These are phyloP conservation scores for Pseudocercospora macadamiae DNA, from an alignment of 2,329 filamentous ascomycete genomes.

Conservation along the genomic window DNA sequence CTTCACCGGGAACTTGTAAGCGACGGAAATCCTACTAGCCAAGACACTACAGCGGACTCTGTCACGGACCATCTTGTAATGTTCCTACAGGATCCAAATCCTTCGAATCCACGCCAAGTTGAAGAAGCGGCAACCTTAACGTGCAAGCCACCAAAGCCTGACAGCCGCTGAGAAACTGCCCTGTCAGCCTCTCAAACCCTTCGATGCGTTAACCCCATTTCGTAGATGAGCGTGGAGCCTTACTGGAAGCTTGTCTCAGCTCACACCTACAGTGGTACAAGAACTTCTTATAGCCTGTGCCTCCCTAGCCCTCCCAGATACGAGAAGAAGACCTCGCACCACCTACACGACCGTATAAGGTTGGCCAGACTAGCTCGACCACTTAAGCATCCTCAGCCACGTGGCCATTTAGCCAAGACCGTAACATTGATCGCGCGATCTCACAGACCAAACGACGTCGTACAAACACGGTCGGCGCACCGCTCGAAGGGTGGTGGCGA, in stretches of 20 bases:
- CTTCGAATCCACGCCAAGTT: slow-evolving; percentile 2
- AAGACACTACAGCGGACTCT: slow-evolving; percentile 4
- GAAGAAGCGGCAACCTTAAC: slow-evolving; percentile 11
- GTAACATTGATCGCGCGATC: slow-evolving; percentile 20
- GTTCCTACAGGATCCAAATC: slow-evolving; percentile 17
- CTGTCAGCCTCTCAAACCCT: slow-evolving; percentile 17
- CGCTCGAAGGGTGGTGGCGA: neutral
- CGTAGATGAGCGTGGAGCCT: slow-evolving; percentile 8
- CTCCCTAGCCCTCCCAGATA: slow-evolving; percentile 3
- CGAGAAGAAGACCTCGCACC: slow-evolving; percentile 6
- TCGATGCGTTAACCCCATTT: slow-evolving; percentile 15
- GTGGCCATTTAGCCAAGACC: slow-evolving; percentile 21
- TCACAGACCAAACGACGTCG: neutral
- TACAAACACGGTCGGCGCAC: neutral
- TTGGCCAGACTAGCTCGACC: neutral
- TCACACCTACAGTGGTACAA: slow-evolving; percentile 9
- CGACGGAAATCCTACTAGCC: slow-evolving; percentile 12
- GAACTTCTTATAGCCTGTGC: slow-evolving; percentile 9
- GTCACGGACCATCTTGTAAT: slow-evolving; percentile 12
- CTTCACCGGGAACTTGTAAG: slow-evolving; percentile 14
- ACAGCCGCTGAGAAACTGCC: slow-evolving; percentile 11
- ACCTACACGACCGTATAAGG: slow-evolving; percentile 3
- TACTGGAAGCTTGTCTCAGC: slow-evolving; percentile 25
- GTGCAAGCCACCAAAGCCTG: slow-evolving; percentile 19
- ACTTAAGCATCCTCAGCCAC: slow-evolving; percentile 17